phyloP scores from a whole-genome alignment of 1,139 yeast genomes.

The Suhomyces bolitotheri region DNA sequence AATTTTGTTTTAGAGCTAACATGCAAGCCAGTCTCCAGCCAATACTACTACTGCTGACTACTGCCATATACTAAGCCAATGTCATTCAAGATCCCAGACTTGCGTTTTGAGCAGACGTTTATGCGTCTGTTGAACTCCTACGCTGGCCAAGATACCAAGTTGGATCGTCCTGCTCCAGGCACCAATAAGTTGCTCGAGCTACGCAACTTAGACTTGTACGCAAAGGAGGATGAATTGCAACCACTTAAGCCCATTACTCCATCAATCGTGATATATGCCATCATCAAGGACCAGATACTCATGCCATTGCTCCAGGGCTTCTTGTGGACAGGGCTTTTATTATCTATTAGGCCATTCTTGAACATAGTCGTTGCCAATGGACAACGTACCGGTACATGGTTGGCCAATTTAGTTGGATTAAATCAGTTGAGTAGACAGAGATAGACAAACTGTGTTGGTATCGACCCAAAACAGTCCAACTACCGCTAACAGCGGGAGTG shows the following conservation, averaged over 20 bases:
- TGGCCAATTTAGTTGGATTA: slow-evolving; percentile 28
- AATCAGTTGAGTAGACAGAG: slow-evolving; percentile 12
- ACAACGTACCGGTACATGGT: slow-evolving; percentile 32
- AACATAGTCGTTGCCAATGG: slow-evolving; percentile 31
- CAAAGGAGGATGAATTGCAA: slow-evolving; percentile 20
- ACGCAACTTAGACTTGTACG: slow-evolving; percentile 26
- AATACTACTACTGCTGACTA: too few species aligned
- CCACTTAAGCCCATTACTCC: slow-evolving; percentile 38
- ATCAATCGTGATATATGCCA: slow-evolving; percentile 51
- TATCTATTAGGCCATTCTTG: slow-evolving; percentile 34
- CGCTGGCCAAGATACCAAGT: slow-evolving; percentile 21
- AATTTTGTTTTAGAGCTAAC: background rate
- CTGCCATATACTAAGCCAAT: too few species aligned
- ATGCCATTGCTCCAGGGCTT: slow-evolving; percentile 62
- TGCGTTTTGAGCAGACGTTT: slow-evolving; percentile 66
- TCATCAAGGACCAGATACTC: slow-evolving; percentile 62
- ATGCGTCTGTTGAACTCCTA: slow-evolving; percentile 44
- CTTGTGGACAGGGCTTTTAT: slow-evolving; percentile 38
- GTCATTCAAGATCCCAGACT: slow-evolving; percentile 54
- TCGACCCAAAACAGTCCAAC: background rate
- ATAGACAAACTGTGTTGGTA: background rate
- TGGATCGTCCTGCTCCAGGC: slow-evolving; percentile 10
- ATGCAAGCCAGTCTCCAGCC: too few species aligned
- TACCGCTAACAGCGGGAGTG: too few species aligned
- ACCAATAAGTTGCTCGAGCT: slow-evolving; percentile 27